Evolutionary conservation across 371 early-diverging fungal species (phyloP), one percentile per base, ranked within the genome.

Genomic region (Zychaea mexicana): DNA sequence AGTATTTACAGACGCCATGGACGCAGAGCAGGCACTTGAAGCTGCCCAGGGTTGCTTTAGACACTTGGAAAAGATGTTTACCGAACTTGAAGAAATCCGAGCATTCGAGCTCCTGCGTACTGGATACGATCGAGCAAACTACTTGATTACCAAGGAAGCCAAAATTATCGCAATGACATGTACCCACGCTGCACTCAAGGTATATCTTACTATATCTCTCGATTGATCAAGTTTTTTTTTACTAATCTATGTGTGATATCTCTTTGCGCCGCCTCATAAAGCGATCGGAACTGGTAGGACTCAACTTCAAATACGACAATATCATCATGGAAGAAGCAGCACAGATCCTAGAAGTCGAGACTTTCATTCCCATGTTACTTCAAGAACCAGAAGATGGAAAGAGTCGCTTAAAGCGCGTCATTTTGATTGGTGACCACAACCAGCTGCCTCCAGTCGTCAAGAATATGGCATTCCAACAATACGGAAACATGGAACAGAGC

Each of bases 301-400:
- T 96, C 12, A 94, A 96, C 6, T 96, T 98, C 86, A 88, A 90
- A 61, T 98, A 94, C 73, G 95, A 98, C 66, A 95, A 86, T 49
- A 88, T 99, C 27, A 83, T 99, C 17, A 92, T 99, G 89, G 99
- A 99, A 72, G 99, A 99, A 72, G 94, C 98, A 0, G 99, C 95
- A 17, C 98, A 99, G 72, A 90, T 98, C 9, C 74, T 97, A 13
- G 99, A 99, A 70, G 88, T 97, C 3, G 99, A 99, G 69, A 90
- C 98, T 3, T 91, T 98, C 63, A 92, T 99, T 31, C 96, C 98
- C 5, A 78, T 99, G 67, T 65, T 92, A 36, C 72, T 98, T 10
- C 96, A 97, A 78, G 84, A 85, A 15, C 69, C 86, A n/a, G 79
- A 82, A 30, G 78, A 82, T 61, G 84, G 83, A 22, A 67, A 75